Conservation (phyloP, 2,329 filamentous ascomycete species). For the Fusarium nisikadoi region DNA sequence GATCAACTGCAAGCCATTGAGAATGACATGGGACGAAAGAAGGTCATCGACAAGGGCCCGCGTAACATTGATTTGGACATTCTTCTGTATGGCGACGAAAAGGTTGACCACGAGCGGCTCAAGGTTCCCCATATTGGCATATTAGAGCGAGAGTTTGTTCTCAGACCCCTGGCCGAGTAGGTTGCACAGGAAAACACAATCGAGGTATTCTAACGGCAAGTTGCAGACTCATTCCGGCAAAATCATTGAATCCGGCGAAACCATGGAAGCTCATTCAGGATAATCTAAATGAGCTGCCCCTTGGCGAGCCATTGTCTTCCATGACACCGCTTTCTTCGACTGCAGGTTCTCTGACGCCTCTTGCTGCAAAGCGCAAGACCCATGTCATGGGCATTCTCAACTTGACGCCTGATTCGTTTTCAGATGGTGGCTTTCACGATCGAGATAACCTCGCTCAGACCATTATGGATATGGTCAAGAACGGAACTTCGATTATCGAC, state of each 20-base stretch:
- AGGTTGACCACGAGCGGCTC: slow-evolving; percentile 76
- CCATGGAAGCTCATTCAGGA: slow-evolving; percentile 71
- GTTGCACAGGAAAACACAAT: slow-evolving; percentile 37
- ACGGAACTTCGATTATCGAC: slow-evolving; percentile 87
- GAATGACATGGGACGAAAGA: slow-evolving; percentile 78
- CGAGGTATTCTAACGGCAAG: not conserved
- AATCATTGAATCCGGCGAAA: slow-evolving; percentile 61
- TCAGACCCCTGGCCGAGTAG: slow-evolving; percentile 85
- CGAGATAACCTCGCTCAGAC: slow-evolving; percentile 65
- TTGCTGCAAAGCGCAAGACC: slow-evolving; percentile 70
- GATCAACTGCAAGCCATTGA: slow-evolving; percentile 88
- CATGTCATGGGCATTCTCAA: slow-evolving; percentile 95
- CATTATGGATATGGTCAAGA: slow-evolving; percentile 69
- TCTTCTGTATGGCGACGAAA: slow-evolving; percentile 78
- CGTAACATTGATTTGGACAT: slow-evolving; percentile 96
- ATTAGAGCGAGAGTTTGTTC: slow-evolving; percentile 91
- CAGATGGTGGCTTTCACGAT: slow-evolving; percentile 79
- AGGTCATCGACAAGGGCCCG: slow-evolving; percentile 91
- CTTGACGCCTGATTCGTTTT: slow-evolving; percentile 96
- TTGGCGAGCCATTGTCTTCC: slow-evolving; percentile 63
- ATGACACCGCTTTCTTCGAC: slow-evolving; percentile 64
- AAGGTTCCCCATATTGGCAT: slow-evolving; percentile 87
- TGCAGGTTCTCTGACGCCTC: slow-evolving; percentile 66
- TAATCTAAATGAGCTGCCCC: slow-evolving; percentile 68
- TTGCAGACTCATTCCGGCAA: slow-evolving; percentile 64